phyloP scores from a whole-genome alignment of 2,329 filamentous ascomycete species.

The Hypoxylon sp. region DNA sequence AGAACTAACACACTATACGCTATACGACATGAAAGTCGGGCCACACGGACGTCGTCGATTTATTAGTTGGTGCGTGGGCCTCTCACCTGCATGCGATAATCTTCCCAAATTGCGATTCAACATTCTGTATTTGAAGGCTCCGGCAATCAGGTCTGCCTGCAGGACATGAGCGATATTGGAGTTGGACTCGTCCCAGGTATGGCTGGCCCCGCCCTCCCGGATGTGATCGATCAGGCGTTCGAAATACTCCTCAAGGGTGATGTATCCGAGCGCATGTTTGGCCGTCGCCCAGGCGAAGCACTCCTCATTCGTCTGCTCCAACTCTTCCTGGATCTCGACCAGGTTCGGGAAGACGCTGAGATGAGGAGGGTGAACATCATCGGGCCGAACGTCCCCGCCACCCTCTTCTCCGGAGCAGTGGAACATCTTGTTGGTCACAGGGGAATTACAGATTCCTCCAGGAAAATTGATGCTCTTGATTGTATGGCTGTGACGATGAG shows the following conservation, averaged over 20 bases:
- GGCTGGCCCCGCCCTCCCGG: conserved; percentile 16
- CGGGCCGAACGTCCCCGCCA: not conserved
- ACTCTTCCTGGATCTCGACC: conserved; percentile 18
- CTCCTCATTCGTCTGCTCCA: conserved; percentile 16
- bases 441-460: not conserved
- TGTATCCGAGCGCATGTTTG: conserved; percentile 18
- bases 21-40: not conserved
- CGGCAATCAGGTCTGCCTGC: conserved; percentile 14
- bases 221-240: conserved; percentile 27
- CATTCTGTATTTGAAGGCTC: conserved; percentile 20
- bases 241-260: conserved; percentile 31
- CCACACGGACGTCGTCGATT: not conserved
- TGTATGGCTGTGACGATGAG: too few relatives aligned
- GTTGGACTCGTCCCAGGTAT: conserved; percentile 19
- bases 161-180: conserved; percentile 14
- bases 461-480: not conserved
- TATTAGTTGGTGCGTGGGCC: not conserved
- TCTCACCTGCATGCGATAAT: conserved; percentile 25
- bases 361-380: conserved; percentile 7
- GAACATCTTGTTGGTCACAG: conserved; percentile 15
- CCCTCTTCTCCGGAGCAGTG: conserved; percentile 1
- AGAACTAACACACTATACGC: conserved; percentile 5
- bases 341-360: conserved; percentile 1
- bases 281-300: conserved; percentile 30
- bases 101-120: conserved; percentile 16